These are phyloP conservation scores for Xylaria longipes DNA, from an alignment of 495 filamentous ascomycete genomes.

Conservation along the genomic window DNA sequence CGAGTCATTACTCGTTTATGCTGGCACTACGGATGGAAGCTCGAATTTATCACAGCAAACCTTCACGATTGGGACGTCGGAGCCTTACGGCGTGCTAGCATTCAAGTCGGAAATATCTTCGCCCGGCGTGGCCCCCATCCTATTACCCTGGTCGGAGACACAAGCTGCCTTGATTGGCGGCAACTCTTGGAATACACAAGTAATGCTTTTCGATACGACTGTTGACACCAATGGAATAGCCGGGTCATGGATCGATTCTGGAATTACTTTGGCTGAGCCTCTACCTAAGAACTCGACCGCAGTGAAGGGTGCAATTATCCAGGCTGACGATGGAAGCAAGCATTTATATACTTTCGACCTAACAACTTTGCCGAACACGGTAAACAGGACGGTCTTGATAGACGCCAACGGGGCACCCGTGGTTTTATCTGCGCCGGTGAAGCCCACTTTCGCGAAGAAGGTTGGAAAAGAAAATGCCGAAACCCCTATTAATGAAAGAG, in stretches of 20 bases:
- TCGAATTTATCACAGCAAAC: conserved; percentile 70
- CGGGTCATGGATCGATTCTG: conserved; percentile 69
- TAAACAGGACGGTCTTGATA: conserved; percentile 68
- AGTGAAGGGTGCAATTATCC: conserved; percentile 67
- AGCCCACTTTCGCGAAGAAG: conserved; percentile 19
- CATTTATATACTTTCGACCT: conserved; percentile 84
- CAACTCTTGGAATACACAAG: conserved; percentile 63
- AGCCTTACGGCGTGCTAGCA: conserved; percentile 65
- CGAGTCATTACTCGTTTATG: conserved; percentile 80
- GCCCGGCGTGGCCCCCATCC: conserved; percentile 68
- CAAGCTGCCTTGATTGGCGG: conserved; percentile 82
- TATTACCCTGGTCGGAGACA: conserved; percentile 77
- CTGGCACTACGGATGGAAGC: conserved; percentile 68
- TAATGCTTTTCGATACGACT: conserved; percentile 66
- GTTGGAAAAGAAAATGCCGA: conserved; percentile 1
- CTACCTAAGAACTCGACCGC: conserved; percentile 58
- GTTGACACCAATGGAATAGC: conserved; percentile 25
- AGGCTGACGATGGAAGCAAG: conserved; percentile 78
- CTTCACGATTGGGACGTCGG: conserved; percentile 69
- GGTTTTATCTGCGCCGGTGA: conserved; percentile 46
- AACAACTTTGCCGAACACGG: conserved; percentile 74
- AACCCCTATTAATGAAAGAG: conserved; percentile 35
- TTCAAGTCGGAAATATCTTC: conserved; percentile 59
- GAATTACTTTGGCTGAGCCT: conserved; percentile 62
- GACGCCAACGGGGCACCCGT: conserved; percentile 53